Conservation (phyloP, 345 rosid genomes). For the Dipteronia sinensis region DNA sequence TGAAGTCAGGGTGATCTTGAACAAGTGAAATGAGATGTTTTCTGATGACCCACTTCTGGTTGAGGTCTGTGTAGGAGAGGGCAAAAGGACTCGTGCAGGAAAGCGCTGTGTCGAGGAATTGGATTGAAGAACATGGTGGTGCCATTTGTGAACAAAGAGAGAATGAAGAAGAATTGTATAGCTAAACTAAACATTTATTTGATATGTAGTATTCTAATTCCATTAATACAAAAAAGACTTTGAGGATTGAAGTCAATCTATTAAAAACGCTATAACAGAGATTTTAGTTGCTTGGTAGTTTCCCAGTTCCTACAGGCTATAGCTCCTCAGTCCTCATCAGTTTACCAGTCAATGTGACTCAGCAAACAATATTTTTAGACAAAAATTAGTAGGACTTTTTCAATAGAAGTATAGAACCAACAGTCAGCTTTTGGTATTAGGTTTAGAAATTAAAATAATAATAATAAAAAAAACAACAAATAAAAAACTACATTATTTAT, state of each 20-base stretch:
- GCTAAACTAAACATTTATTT: background rate
- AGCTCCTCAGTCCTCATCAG: too few relatives aligned
- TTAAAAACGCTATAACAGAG: background rate
- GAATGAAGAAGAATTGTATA: background rate
- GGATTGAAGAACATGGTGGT: conserved; percentile 35
- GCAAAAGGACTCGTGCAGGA: conserved; percentile 36
- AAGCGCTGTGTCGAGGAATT: conserved; percentile 69
- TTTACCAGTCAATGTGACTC: background rate
- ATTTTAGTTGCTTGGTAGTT: conserved; percentile 8
- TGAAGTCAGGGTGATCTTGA: conserved; percentile 48
- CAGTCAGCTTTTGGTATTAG: too few relatives aligned
- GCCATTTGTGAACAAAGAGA: conserved; percentile 34
- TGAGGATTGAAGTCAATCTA: conserved; percentile 14
- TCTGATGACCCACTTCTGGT: conserved; percentile 62
- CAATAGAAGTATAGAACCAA: background rate
- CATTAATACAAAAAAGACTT: conserved; percentile 3
- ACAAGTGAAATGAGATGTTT: conserved; percentile 60
- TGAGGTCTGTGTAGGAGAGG: conserved; percentile 61
- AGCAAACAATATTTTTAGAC: background rate
- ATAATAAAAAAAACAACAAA: too few relatives aligned
- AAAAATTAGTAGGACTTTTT: background rate
- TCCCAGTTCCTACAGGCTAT: background rate
- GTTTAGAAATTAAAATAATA: too few relatives aligned
- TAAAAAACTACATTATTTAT: background rate
- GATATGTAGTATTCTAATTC: background rate